Evolutionary conservation across 768 basidiomycete species (phyloP).

Genomic region (Amanita exitialis): DNA sequence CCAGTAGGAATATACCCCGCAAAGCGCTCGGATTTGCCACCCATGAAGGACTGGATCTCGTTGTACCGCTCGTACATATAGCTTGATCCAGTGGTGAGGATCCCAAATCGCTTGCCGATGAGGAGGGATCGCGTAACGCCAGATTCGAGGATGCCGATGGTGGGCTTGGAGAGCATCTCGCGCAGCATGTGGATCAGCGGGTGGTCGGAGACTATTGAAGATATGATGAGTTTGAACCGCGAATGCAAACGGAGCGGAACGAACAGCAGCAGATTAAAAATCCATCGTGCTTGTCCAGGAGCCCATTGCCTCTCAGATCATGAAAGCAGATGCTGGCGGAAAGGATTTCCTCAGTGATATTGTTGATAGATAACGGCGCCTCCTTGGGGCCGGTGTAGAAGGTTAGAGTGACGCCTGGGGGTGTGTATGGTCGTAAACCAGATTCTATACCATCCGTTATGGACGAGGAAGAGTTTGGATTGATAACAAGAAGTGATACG

Average conservation of each 20-base stretch:
- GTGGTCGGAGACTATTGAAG: conserved; percentile 23
- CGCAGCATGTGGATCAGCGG: conserved; percentile 24
- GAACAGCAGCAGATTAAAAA: conserved; percentile 29
- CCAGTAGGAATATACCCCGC: conserved; percentile 23
- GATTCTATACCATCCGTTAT: conserved; percentile 21
- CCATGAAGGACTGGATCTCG: conserved; percentile 24
- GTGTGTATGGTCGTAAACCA: conserved; percentile 13
- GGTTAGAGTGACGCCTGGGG: conserved; percentile 17
- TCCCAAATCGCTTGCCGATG: conserved; percentile 26
- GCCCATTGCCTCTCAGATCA: conserved; percentile 16
- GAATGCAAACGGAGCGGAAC: conserved; percentile 4
- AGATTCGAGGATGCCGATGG: conserved; percentile 25
- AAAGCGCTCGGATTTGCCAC: conserved; percentile 23
- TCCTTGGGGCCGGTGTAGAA: conserved; percentile 24
- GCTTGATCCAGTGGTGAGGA: conserved; percentile 24
- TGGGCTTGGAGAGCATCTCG: conserved; percentile 21
- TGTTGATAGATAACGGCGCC: conserved; percentile 23
- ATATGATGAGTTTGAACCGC: not conserved
- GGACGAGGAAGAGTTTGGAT: conserved; percentile 25
- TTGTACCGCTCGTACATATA: conserved; percentile 22
- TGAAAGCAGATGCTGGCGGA: conserved; percentile 20
- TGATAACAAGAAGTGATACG: conserved; percentile 22
- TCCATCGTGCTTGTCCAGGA: conserved; percentile 22
- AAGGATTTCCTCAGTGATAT: conserved; percentile 20
- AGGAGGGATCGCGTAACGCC: conserved; percentile 23